Evolutionary conservation across 192 early-diverging fungal genomes (phyloP), one percentile per base, ranked within the genome.

Genomic region (Coemansia sp.): DNA sequence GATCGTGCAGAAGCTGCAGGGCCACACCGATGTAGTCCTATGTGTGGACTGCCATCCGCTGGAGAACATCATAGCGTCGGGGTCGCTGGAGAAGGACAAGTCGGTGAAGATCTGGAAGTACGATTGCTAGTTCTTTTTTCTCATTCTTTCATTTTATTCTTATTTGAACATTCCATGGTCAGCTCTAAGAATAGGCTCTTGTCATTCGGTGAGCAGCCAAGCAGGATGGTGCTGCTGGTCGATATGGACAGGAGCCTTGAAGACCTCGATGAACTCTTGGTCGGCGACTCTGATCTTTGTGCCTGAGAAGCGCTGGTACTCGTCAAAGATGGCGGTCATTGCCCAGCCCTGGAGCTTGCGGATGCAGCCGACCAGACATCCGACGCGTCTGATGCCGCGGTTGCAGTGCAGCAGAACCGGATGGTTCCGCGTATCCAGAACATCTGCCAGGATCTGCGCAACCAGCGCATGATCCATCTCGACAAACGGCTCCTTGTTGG

Each of bases 281-380:
- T 98, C 96, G 11, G 92, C 89, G 28, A 98, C 87, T 47, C 88
- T 68, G 22, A 94, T 87, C 72, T 92, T 94, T 15, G 87, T 87
- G 27, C 93, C 96, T 15, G 96, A 91, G 61, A 98, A 98, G 38
- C 94, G 74, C 44, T 93, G 80, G 67, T 97, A 98, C 79, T 98
- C 97, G 81, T 95, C 94, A 85, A 97, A 98, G 15, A 96, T 97
- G 6, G 91, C 89, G 0, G 97, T 93, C 87, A 96, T 88, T 19
- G 94, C 93, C 97, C 97, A 98, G 47, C 86, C 86, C 59, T 97
- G 94, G 47, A 96, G 82, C 72, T 96, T 97, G 23, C 97, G 77
- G 15, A 98, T 82, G 61, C 94, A 96, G 4, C 95, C 95, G 19
- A 98, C 87, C 23, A 98, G 54, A 66, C 95, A 98, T 6, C 94